Conservation (phyloP, 257 asterid species). For the Nyctanthes arbortristis region DNA sequence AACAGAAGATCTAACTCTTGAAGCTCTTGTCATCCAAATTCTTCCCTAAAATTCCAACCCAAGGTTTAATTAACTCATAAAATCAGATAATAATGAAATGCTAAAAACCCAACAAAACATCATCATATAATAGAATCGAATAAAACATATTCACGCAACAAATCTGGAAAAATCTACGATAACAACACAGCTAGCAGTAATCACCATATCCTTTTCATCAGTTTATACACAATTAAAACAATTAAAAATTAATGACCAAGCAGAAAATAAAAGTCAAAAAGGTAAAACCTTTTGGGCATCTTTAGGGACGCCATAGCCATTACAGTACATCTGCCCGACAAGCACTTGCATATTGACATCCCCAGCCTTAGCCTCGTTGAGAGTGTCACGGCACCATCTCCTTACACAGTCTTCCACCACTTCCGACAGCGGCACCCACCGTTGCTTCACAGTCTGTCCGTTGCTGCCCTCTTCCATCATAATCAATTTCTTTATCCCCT, state of each 20-base stretch:
- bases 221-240: not conserved
- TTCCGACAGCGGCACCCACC: constrained; percentile 47
- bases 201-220: not conserved
- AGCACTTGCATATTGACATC: constrained; percentile 78
- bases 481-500: constrained; percentile 18
- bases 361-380: constrained; percentile 74
- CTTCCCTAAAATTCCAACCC: constrained; percentile 45
- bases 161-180: not conserved
- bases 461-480: constrained; percentile 28
- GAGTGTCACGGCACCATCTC: constrained; percentile 78
- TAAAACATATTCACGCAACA: not conserved
- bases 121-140: not conserved
- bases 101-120: not conserved
- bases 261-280: not conserved
- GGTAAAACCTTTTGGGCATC: constrained; percentile 56
- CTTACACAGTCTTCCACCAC: constrained; percentile 65
- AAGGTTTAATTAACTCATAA: constrained; percentile 22
- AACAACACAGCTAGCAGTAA: not conserved
- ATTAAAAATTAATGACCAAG: not conserved
- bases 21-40: constrained; percentile 64
- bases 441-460: constrained; percentile 23
- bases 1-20: constrained; percentile 64
- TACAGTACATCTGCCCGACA: constrained; percentile 66
- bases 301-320: constrained; percentile 63
- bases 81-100: not conserved